Evolutionary conservation across 768 basidiomycete genomes (phyloP), one percentile per base, ranked within the genome.

Genomic region (Inosperma sp.): DNA sequence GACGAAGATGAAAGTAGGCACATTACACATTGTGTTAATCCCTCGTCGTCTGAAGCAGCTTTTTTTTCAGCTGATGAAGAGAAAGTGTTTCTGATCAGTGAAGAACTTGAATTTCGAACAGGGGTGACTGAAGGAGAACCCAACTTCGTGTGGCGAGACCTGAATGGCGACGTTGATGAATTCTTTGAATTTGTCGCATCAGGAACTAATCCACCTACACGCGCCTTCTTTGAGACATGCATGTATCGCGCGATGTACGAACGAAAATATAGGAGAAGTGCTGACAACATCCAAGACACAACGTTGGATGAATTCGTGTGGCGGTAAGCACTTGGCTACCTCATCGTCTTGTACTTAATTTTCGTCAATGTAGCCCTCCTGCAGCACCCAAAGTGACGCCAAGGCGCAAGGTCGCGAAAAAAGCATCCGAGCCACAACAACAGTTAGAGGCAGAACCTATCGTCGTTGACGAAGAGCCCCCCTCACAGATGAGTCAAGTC

Each of bases 211-310:
- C 83, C 82, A 44, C 86, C 89, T 1, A 94, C 91, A 0, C 80
- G 84, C 40, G 85, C 81, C 13, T 88, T 93, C 65, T 96, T 98
- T 63, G 93, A 97, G 70, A 84, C 84, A 19, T 90, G 93, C 69
- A 88, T 97, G 78, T 89, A 95, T 59, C 83, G 90, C 23, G 95
- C 95, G 52, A 93, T 98, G 84, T 98, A 86, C 67, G 96, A 99
- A 64, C 82, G 93, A 69, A 94, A 93, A 72, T 86, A 87, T 72
- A 84, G 76, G 59, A 72, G 59, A 44, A 81, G 80, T 58, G 88
- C 89, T 9, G 84, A 89, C 48, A 79, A 74, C 53, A 78, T 84
- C 14, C 67, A 65, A 25, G 86, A 91, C 59, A 68, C 74, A 1
- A 83, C 88, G 26, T 71, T 97, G 29, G 80, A 85, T 26, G 80